Evolutionary conservation across 345 rosid species (phyloP), one percentile per base, ranked within the genome.

Genomic region (Eucalyptus coolabah): DNA sequence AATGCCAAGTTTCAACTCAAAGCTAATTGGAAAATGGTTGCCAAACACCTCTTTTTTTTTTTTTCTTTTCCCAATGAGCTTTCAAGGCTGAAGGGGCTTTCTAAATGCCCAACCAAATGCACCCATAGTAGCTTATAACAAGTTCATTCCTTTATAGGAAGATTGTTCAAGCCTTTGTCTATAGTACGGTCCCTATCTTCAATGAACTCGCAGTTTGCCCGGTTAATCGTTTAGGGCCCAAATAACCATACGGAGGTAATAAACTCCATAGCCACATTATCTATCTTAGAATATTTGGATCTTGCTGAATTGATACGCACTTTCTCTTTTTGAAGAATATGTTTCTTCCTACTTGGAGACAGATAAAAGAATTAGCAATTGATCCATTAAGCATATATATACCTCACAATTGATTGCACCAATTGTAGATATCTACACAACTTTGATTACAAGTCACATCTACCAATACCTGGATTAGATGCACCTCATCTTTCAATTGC

Each of bases 121-220:
- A 37, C 40, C 40, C 40, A 37, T 37, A 37, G 34, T 63, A 63
- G 34, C 37, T 63, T 63, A 30, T 13, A 5, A 63, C 34, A 63
- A 63, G 72, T 63, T 14, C 72, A 30, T 63, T 1, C 32, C 72
- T 56, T 10, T 11, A 24, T 56, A 56, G 30, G 30, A 56, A 4
- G 63, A 56, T 24, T 24, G 63, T 56, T 56, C 63, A 56, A 24
- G 69, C 34, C 69, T 63, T 63, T 63, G 69, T 3, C 34, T 63
- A 30, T 63, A 63, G 18, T 4, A 28, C 34, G 0, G 5, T 30
- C 69, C 11, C 32, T 30, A 30, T 63, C 34, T 63, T 30, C 34
- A 30, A 0, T 14, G 4, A 3, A 63, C 5, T 63, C 0, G 15
- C 18, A 63, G 3, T 63, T 63, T n/a, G 18, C 17, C 34, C 9